These are phyloP conservation scores for Xylaria grammica DNA, from an alignment of 495 filamentous ascomycete species.

Conservation along the genomic window DNA sequence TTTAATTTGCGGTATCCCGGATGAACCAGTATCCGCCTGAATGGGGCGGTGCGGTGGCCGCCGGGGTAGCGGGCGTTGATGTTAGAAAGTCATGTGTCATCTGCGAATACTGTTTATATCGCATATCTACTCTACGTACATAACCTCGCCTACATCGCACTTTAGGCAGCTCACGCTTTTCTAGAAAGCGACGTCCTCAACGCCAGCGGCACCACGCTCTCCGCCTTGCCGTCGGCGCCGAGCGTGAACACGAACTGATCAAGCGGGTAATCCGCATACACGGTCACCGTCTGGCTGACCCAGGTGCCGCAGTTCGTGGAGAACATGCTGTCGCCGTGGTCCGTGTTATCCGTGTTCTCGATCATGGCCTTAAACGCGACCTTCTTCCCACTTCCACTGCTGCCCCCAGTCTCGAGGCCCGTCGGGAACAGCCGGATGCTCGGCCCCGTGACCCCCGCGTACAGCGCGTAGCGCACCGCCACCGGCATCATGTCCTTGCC, in stretches of 20 bases:
- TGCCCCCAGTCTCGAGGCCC: slow-evolving; percentile 38
- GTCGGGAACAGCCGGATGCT: slow-evolving; percentile 59
- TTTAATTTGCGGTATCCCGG: too few relatives aligned
- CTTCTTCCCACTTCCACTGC: slow-evolving; percentile 30
- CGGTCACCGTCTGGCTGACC: slow-evolving; percentile 50
- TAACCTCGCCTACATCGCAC: too few relatives aligned
- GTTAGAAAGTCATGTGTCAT: too few relatives aligned
- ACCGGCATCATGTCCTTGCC: slow-evolving; percentile 52
- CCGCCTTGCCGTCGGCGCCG: slow-evolving; percentile 43
- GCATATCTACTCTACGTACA: too few relatives aligned
- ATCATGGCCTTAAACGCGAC: slow-evolving; percentile 55
- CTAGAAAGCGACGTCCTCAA: slow-evolving; percentile 39
- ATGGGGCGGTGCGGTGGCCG: too few relatives aligned
- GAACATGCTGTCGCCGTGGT: slow-evolving; percentile 41
- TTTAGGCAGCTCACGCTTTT: too few relatives aligned
- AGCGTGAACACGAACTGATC: slow-evolving; percentile 60
- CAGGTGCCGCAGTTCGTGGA: slow-evolving; percentile 56
- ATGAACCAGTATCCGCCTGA: too few relatives aligned
- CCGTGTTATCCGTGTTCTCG: slow-evolving; percentile 36
- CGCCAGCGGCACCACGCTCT: slow-evolving; percentile 51
- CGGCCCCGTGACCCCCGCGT: slow-evolving; percentile 37
- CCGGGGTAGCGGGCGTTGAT: too few relatives aligned
- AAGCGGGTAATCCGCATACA: slow-evolving; percentile 49
- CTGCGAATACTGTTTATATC: too few relatives aligned
- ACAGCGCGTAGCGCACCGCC: slow-evolving; percentile 38